phyloP scores from a whole-genome alignment of 2,329 filamentous ascomycete species.

The Fusarium robinianum region DNA sequence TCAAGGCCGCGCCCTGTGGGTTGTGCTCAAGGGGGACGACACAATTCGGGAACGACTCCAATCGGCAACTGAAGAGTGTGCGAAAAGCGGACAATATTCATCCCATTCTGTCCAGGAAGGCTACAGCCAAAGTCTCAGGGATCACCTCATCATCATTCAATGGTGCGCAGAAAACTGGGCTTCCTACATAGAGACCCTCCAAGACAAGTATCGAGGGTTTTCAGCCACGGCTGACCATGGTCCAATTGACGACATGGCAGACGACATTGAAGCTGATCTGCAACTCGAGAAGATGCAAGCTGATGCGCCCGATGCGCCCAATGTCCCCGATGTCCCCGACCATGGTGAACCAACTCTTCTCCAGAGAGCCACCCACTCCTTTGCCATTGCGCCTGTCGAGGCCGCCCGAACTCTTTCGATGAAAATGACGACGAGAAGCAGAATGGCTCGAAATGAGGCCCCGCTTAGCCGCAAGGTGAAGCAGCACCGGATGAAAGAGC shows the following conservation, averaged over 20 bases:
- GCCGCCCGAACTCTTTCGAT: neutral
- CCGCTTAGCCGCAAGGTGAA: neutral
- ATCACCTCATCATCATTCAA: slow-evolving; percentile 6
- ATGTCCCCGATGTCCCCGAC: no score
- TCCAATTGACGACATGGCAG: neutral
- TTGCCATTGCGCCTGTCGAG: no score
- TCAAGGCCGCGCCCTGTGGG: slow-evolving; percentile 3
- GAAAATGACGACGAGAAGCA: neutral
- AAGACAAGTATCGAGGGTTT: neutral
- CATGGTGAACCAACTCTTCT: neutral
- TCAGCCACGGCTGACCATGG: neutral
- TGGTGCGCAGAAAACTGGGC: slow-evolving; percentile 13
- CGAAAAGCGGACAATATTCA: neutral
- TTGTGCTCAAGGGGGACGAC: slow-evolving; percentile 4
- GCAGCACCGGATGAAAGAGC: neutral
- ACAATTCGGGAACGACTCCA: slow-evolving; percentile 2
- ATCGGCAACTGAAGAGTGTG: neutral
- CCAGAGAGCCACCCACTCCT: no score
- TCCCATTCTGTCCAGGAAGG: neutral
- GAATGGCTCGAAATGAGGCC: neutral
- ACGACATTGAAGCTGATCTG: neutral
- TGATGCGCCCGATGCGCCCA: accelerated
- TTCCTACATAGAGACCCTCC: slow-evolving; percentile 1
- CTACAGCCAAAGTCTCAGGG: neutral
- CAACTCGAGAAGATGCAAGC: neutral